These are phyloP conservation scores for Lepraria neglecta DNA, from an alignment of 495 filamentous ascomycete species.

Conservation along the genomic window DNA sequence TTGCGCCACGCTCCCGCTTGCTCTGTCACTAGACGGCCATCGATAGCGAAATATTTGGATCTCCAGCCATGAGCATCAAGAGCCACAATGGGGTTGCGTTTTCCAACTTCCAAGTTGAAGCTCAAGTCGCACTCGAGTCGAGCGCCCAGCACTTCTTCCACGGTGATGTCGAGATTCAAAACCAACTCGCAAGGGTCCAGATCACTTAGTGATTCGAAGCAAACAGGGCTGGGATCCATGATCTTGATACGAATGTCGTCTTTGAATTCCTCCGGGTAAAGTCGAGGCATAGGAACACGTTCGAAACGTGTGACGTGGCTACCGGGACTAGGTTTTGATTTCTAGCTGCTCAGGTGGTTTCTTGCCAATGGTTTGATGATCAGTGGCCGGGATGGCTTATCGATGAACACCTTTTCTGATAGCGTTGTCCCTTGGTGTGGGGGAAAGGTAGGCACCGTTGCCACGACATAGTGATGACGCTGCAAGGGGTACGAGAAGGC, in stretches of 20 bases:
- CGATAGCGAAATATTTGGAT: conserved; percentile 14
- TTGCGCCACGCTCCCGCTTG: conserved; percentile 14
- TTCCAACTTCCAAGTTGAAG: conserved; percentile 14
- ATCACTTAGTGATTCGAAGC: conserved; percentile 9
- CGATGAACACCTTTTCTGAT: conserved; percentile 11
- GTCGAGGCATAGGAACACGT: conserved; percentile 15
- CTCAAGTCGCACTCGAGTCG: conserved; percentile 18
- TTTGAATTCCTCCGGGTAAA: conserved; percentile 14
- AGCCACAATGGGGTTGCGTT: not conserved
- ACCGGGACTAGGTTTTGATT: not conserved
- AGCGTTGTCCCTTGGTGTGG: conserved; percentile 9
- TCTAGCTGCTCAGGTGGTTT: conserved; percentile 18
- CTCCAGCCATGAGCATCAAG: conserved; percentile 16
- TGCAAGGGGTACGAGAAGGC: not conserved
- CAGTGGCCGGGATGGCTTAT: conserved; percentile 10
- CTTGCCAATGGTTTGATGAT: conserved; percentile 3
- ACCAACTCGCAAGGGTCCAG: not conserved
- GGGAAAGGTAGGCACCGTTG: conserved; percentile 14
- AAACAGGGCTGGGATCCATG: conserved; percentile 7
- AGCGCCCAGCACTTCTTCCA: conserved; percentile 1
- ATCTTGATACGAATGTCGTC: conserved; percentile 19
- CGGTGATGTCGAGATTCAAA: conserved; percentile 13
- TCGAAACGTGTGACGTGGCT: conserved; percentile 16
- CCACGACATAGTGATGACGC: not conserved
- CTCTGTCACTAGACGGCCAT: conserved; percentile 14